Evolutionary conservation across 177 flowering plant species (phyloP).

Genomic region (Vitis hybrid): DNA sequence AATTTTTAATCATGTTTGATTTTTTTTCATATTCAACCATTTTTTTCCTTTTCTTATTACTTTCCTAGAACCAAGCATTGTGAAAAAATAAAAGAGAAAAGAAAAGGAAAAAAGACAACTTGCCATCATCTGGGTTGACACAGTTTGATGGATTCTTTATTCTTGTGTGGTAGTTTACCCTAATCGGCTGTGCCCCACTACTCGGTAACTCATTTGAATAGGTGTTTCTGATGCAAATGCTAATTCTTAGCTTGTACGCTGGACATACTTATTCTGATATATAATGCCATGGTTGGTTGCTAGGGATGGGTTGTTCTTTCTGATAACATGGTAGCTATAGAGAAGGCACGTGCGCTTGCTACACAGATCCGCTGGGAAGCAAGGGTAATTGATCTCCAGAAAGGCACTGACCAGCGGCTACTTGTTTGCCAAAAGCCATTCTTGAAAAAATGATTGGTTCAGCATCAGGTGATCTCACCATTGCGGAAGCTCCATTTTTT

Average conservation of each 20-base stretch:
- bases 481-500: slow-evolving; percentile 11
- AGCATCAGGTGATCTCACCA: slow-evolving; percentile 12
- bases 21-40: too few species aligned
- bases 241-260: not conserved
- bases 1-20: too few species aligned
- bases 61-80: too few species aligned
- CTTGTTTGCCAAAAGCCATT: slow-evolving; percentile 97
- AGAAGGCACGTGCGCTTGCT: slow-evolving; percentile 68
- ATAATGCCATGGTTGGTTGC: not conserved
- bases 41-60: too few species aligned
- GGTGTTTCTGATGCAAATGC: not conserved
- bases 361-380: slow-evolving; percentile 93
- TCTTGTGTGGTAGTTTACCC: not conserved
- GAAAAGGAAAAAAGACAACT: too few species aligned
- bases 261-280: not conserved
- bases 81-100: too few species aligned
- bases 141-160: too few species aligned
- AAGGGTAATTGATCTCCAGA: slow-evolving; percentile 82
- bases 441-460: slow-evolving; percentile 61
- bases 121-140: too few species aligned
- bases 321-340: slow-evolving; percentile 72
- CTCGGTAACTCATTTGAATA: not conserved
- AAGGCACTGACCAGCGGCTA: slow-evolving; percentile 82
- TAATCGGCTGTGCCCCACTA: not conserved
- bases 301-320: slow-evolving; percentile 91